A percentile compares a stretch with the other conserved stretches of the same genome.
phyloP scores from a whole-genome alignment of 371 early-diverging fungal species.

The Syncephalis plumigaleata region DNA sequence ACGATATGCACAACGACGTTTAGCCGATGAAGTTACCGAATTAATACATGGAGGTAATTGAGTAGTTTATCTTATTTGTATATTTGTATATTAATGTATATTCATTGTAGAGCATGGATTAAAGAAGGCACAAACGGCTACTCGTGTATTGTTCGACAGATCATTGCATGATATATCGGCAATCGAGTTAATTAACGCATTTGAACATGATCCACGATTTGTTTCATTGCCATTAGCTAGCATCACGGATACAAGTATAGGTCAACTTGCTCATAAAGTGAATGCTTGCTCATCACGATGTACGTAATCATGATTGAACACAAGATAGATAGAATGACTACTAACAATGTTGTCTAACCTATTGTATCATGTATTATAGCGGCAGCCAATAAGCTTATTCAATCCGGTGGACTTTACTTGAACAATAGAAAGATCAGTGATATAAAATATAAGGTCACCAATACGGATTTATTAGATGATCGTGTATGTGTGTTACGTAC shows the following conservation, averaged over 20 bases:
- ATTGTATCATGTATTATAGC: conserved; percentile 16
- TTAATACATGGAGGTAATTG: conserved; percentile 71
- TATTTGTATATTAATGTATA: neutral
- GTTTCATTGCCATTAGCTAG: conserved; percentile 15
- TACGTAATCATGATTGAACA: conserved; percentile 12
- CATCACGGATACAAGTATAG: conserved; percentile 25
- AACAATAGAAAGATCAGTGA: conserved; percentile 38
- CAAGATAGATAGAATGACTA: too few relatives aligned
- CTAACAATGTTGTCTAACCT: neutral
- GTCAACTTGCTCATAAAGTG: conserved; percentile 32
- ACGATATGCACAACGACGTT: conserved; percentile 47
- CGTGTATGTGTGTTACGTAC: conserved; percentile 28
- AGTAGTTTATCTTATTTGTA: neutral
- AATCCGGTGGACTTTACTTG: conserved; percentile 57
- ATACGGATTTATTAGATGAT: conserved; percentile 32
- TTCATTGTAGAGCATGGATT: conserved; percentile 27
- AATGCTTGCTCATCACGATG: conserved; percentile 53
- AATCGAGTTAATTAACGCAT: conserved; percentile 47
- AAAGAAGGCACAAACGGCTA: conserved; percentile 40
- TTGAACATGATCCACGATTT: conserved; percentile 44
- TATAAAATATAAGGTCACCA: conserved; percentile 15
- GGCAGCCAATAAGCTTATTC: conserved; percentile 53
- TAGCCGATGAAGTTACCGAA: conserved; percentile 76
- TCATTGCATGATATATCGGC: conserved; percentile 21
- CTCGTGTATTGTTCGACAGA: conserved; percentile 49